Base-by-base conservation (phyloP, 192 early-diverging fungal species). In the Linderina pennispora region DNA sequence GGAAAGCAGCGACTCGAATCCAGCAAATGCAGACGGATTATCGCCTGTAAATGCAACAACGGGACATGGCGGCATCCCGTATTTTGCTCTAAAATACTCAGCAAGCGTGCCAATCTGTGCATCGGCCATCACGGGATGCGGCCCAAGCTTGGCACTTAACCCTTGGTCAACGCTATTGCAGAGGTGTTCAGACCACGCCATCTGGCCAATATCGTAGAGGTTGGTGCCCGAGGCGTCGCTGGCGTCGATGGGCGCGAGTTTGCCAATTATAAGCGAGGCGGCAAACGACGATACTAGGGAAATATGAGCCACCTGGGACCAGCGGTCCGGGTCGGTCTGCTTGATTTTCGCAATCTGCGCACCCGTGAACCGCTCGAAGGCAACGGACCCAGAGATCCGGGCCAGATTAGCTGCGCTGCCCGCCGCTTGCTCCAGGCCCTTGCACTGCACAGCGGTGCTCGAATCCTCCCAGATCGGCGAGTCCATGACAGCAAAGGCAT, bases 401-500 rank as follows among this genome's bases (percentile, higher is more conserved):
- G 85, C 87, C 33, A 92, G 67, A 4, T 42, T 38, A 8, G 74
- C 52, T 1, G 81, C 51, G 0, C 90, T 80, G 6, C 87, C 88
- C 2, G 81, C 74, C n/a, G 60, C 50, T 8, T 49, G 41, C 33
- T 92, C 86, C 20, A 90, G 58, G 6, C 56, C 48, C 3, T 45
- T 50, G 45, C 90, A 92, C 49, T 89, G 76, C 26, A 51, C 35
- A 0, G 44, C 39, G 0, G 89, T 89, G 48, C 85, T 87, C 4
- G 84, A 77, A 45, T 92, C 89, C 55, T 87, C 82, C 89, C 89
- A 92, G 43, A 86, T 89, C 5, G 89, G 89, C 5, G 85, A 89
- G 19, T 79, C 50, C 7, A 24, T 5, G 16, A 68, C 19, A 0
- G 28, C 11, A 37, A 85, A 60, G 0, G 88, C 68, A 33, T 76